These are phyloP conservation scores for Pseudognaphalium luteoalbum DNA, from an alignment of 129 eudicot genomes.

Conservation along the genomic window DNA sequence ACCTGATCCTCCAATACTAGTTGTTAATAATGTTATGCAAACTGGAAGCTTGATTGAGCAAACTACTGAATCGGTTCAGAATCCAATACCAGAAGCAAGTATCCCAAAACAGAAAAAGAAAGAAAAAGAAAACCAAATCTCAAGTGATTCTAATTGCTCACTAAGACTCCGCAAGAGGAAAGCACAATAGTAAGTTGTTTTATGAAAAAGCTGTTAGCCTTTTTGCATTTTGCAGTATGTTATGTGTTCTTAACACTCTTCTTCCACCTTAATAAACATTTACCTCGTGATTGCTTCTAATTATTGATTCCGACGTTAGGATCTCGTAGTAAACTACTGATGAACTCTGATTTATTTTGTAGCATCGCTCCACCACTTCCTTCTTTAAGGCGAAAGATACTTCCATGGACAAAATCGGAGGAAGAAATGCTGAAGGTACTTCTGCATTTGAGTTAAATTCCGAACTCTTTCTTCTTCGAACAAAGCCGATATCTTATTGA, in stretches of 20 bases:
- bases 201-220: neutral
- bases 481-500: neutral
- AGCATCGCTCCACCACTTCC: constrained; percentile 48
- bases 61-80: constrained; percentile 26
- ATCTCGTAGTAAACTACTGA: neutral
- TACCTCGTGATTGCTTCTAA: neutral
- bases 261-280: neutral
- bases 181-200: constrained; percentile 45
- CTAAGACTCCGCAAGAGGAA: constrained; percentile 42
- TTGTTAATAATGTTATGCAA: constrained; percentile 11
- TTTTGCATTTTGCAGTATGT: constrained; percentile 5
- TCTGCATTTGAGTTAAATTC: too few species aligned
- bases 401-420: constrained; percentile 67
- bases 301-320: neutral
- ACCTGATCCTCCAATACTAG: constrained; percentile 30
- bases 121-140: constrained; percentile 43
- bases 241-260: neutral
- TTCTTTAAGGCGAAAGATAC: constrained; percentile 50
- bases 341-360: constrained; percentile 32
- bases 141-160: constrained; percentile 30
- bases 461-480: neutral
- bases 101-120: constrained; percentile 33
- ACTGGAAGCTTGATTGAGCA: constrained; percentile 6
- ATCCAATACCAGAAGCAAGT: constrained; percentile 25
- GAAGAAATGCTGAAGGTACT: constrained; percentile 74